Base-by-base conservation (phyloP, 2,329 filamentous ascomycete genomes). In the Diaporthe sp. region DNA sequence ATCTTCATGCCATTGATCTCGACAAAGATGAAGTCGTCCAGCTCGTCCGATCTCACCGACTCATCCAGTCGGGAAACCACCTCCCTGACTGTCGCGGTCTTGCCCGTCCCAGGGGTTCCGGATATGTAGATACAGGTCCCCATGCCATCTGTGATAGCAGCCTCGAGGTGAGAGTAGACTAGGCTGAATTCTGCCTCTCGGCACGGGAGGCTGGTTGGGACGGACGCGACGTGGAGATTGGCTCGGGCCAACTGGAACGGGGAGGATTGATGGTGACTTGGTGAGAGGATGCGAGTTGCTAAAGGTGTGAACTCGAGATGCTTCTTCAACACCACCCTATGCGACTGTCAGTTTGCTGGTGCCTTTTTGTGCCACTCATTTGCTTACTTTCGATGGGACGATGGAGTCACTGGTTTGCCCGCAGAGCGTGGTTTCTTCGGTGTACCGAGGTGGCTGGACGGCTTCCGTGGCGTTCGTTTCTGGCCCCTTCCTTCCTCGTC, bases 1-100 rank as follows among this genome's bases (percentile, higher is more conserved):
- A 99, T 96, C 86, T 99, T 99, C 97, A 99, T 98, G 79, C 97
- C 97, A 84, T 99, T 99, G 86, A 99, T 98, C 84, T 99, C 97
- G 77, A 99, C 96, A 79, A 99, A 99, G 75, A 98, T 98, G 84
- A 99, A 99, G 82, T 98, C 96, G 81, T 99, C 97, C 57, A 99
- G 89, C 84, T 98, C 96, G 81, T 99, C 97, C 10, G 93, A 92
- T 65, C 92, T 89, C 1, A 98, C 97, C 0, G 95, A 92, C n/a
- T 93, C 92, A 79, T 98, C 96, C 12, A 99, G 89, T 77, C 95
- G 94, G 7, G 94, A 92, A 22, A 99, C 94, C 1, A 98, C 97
- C 84, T 99, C 97, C 65, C 97, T 94, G 13, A 99, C 97, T 0
- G 97, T 99, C 17, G 97, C 97, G 1, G 97, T 99, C 84, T 99